Base-by-base conservation (phyloP, 306 rosid genomes). In the Sechiopsis laciniata region DNA sequence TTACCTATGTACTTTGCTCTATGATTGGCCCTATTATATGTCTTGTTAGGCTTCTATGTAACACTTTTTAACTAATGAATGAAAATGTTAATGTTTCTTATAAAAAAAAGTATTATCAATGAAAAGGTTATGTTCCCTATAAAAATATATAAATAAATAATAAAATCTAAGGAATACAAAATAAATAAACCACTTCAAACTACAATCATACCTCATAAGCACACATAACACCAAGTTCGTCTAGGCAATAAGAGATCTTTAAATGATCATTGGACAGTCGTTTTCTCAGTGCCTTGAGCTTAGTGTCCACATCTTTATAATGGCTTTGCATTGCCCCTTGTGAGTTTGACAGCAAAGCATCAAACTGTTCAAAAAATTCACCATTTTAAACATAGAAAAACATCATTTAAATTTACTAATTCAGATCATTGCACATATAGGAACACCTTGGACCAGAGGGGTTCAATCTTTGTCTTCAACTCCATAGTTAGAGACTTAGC, bases 161-260 rank as follows among this genome's bases (percentile, higher is more conserved):
- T 37, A 42, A 42, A 42, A 61, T 15, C 61, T 64, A 48, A 46
- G 26, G 9, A 19, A 45, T 57, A 24, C 40, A 71, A 24, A 2
- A 54, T 8, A 26, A 52, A 74, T 42, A 42, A 42, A 42, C 54
- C 42, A 21, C 40, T 3, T 68, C 54, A 61, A 51, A 60, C 53
- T 62, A 53, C 60, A 80, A 72, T 20, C 84, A 61, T 86, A 94
- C 98, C 98, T 94, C 98, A 72, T 86, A 84, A 73, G 97, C 87
- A 80, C 98, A 90, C 8, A 86, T 46, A 59, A 89, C 85, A 75
- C 98, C 98, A 67, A 90, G 96, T 67, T 90, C 87, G 32, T 94
- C 92, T 37, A 90, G 88, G 74, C 97, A 94, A 83, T 94, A 83
- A 68, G 84, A 79, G 54, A 84, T 80, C 82, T 84, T 86, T 10